A percentile compares a stretch with the other conserved stretches of the same genome.
phyloP scores from a whole-genome alignment of 2,329 filamentous ascomycete genomes.

The Graphilbum sp. region DNA sequence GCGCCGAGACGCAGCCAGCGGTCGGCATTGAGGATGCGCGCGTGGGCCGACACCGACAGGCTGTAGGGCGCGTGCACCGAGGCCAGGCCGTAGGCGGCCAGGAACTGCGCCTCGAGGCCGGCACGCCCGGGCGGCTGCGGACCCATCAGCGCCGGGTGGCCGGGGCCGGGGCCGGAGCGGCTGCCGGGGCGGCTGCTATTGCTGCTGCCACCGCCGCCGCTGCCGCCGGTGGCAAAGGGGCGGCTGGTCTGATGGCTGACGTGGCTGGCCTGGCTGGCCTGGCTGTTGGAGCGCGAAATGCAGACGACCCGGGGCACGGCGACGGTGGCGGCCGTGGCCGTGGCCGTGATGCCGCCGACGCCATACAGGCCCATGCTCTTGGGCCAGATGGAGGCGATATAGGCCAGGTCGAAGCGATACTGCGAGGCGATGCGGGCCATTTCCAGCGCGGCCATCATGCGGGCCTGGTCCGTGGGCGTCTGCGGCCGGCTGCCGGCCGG shows the following conservation, averaged over 20 bases:
- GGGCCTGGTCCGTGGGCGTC: conserved; percentile 26
- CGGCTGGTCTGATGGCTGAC: conserved; percentile 1
- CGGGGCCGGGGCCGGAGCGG: neutral
- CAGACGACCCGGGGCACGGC: neutral
- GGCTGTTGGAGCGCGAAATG: conserved; percentile 3
- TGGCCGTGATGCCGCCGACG: neutral
- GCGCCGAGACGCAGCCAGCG: conserved; percentile 38
- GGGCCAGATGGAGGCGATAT: conserved; percentile 43
- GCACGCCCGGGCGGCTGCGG: conserved; percentile 8
- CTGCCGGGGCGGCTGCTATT: neutral
- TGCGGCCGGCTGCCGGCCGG: conserved; percentile 1
- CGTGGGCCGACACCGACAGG: conserved; percentile 32
- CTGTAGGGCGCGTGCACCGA: conserved; percentile 34
- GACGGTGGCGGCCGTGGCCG: neutral
- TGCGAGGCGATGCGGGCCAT: conserved; percentile 37
- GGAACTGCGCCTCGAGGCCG: conserved; percentile 25
- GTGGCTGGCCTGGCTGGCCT: neutral
- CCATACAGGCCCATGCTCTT: conserved; percentile 13
- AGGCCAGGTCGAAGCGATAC: conserved; percentile 41
- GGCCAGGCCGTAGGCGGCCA: conserved; percentile 37
- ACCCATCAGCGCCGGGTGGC: conserved; percentile 7
- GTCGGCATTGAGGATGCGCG: conserved; percentile 28
- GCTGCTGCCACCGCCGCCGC: neutral
- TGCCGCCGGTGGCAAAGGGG: conserved; percentile 1
- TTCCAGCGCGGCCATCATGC: conserved; percentile 33